Evolutionary conservation across 108 stramenopile genomes (phyloP).

Genomic region (Nitzschia inconspicua): DNA sequence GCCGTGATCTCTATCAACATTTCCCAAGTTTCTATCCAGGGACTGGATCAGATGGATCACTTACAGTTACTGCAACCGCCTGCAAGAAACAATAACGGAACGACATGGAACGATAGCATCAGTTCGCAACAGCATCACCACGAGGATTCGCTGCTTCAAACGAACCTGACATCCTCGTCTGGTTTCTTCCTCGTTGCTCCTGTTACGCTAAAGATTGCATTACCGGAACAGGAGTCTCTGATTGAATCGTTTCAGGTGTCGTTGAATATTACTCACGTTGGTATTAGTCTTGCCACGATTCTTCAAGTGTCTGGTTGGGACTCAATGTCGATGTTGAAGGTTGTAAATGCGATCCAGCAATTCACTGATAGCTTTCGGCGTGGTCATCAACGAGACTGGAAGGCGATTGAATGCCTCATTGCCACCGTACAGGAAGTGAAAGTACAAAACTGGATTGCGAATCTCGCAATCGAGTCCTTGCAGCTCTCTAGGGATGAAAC

Average conservation of each 20-base stretch:
- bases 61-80: constrained; percentile 39
- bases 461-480: constrained; percentile 8
- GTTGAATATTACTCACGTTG: constrained; percentile 38
- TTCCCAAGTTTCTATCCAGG: constrained; percentile 31
- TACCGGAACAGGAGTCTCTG: constrained; percentile 17
- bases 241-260: constrained; percentile 48
- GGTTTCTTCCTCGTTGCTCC: constrained; percentile 33
- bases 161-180: constrained; percentile 4
- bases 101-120: not conserved
- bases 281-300: constrained; percentile 12
- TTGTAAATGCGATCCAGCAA: constrained; percentile 20
- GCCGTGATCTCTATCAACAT: constrained; percentile 23
- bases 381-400: constrained; percentile 1
- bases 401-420: constrained; percentile 11
- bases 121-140: not conserved
- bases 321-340: constrained; percentile 33
- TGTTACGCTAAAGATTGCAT: constrained; percentile 36
- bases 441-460: constrained; percentile 1
- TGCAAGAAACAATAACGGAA: not conserved
- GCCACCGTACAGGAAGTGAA: constrained; percentile 10
- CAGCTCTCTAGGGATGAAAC: not conserved
- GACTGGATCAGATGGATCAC: constrained; percentile 49
- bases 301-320: constrained; percentile 36
- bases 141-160: constrained; percentile 1
- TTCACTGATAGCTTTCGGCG: not conserved